Percentiles rank a stretch among this genome's conserved stretches.
Evolutionary conservation across 2,329 filamentous ascomycete species (phyloP).

Genomic region (Colletotrichum truncatum): DNA sequence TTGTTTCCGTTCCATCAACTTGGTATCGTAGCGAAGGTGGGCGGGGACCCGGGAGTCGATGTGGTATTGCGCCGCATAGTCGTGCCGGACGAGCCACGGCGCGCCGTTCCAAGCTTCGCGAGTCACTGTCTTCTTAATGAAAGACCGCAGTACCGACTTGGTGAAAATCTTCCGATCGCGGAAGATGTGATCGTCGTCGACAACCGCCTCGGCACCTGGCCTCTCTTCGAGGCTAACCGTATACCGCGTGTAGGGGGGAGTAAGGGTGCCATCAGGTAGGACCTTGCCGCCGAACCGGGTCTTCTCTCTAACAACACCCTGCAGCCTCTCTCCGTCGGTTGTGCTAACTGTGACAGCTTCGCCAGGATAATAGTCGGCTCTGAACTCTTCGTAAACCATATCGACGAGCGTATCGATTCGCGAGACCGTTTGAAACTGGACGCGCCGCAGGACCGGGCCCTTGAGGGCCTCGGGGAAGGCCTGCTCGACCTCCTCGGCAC

Average conservation of each 20-base stretch:
- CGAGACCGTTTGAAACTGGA: conserved; percentile 90
- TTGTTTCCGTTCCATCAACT: conserved; percentile 80
- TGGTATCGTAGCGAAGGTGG: conserved; percentile 83
- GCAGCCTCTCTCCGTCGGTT: conserved; percentile 72
- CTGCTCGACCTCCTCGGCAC: conserved; percentile 88
- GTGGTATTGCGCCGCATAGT: conserved; percentile 83
- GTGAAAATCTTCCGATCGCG: conserved; percentile 93
- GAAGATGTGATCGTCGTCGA: conserved; percentile 83
- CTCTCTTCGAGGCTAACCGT: conserved; percentile 78
- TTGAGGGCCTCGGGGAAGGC: conserved; percentile 92
- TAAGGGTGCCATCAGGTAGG: conserved; percentile 74
- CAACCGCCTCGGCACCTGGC: conserved; percentile 76
- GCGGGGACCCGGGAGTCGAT: conserved; percentile 89
- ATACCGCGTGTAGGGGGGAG: conserved; percentile 80
- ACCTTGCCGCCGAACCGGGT: conserved; percentile 74
- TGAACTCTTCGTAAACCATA: conserved; percentile 80
- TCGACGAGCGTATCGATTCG: conserved; percentile 85
- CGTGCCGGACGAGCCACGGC: conserved; percentile 92
- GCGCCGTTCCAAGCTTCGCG: conserved; percentile 95
- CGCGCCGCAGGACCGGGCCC: conserved; percentile 86
- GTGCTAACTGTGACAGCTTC: conserved; percentile 82
- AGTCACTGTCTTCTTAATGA: conserved; percentile 94
- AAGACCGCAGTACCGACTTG: conserved; percentile 91
- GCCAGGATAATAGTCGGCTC: conserved; percentile 89
- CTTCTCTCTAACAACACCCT: conserved; percentile 86